Conservation (phyloP, 805 yeast genomes). For the Kazachstania kunashirensis region DNA sequence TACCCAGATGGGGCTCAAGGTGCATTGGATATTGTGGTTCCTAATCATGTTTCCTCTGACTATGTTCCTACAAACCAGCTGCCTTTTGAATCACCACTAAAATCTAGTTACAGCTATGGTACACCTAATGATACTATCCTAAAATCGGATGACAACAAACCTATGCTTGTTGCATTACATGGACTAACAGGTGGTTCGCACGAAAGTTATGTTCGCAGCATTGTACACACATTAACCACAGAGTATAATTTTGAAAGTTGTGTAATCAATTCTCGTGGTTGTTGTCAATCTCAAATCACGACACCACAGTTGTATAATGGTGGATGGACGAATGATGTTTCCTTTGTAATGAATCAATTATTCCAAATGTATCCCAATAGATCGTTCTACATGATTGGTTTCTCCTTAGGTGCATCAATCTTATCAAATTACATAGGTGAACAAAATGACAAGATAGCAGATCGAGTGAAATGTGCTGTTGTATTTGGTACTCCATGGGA, state of each 20-base stretch:
- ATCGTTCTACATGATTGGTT: conserved; percentile 66
- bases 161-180: conserved; percentile 58
- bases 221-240: conserved; percentile 35
- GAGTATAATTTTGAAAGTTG: conserved; percentile 45
- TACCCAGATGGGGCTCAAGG: conserved; percentile 57
- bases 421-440: conserved; percentile 66
- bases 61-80: conserved; percentile 31
- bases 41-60: conserved; percentile 1
- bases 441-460: conserved; percentile 36
- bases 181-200: conserved; percentile 85
- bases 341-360: conserved; percentile 2
- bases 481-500: conserved; percentile 72
- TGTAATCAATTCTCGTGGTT: conserved; percentile 69
- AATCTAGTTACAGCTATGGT: conserved; percentile 15
- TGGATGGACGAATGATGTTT: conserved; percentile 59
- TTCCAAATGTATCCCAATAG: conserved; percentile 38
- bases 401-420: conserved; percentile 70
- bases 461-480: conserved; percentile 42
- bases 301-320: conserved; percentile 65
- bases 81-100: conserved; percentile 20
- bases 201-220: conserved; percentile 61
- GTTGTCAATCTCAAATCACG: conserved; percentile 59
- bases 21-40: conserved; percentile 57
- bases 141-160: conserved; percentile 34
- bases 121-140: conserved; percentile 34